Evolutionary conservation across 129 eudicot genomes (phyloP).

Genomic region (Lactuca saligna): DNA sequence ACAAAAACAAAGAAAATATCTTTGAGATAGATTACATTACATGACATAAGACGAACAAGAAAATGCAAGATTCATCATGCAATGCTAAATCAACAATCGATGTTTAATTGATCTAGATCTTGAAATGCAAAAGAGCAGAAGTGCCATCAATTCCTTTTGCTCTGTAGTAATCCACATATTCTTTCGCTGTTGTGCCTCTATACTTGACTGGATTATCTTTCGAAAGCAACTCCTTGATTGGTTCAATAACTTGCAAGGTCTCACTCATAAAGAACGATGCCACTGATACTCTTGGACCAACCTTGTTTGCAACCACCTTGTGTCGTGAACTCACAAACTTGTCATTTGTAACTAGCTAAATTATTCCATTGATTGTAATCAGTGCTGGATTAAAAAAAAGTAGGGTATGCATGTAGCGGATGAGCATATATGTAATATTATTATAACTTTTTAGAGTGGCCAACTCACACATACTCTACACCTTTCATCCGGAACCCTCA

Average conservation of each 20-base stretch:
- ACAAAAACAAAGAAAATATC: background rate
- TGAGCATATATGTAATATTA: background rate
- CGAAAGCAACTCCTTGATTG: constrained; percentile 51
- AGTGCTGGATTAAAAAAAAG: too few species aligned
- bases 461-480: too few species aligned
- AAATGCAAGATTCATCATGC: too few species aligned
- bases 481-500: too few species aligned
- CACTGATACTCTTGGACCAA: constrained; percentile 56
- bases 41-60: background rate
- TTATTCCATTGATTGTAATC: background rate
- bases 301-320: constrained; percentile 48
- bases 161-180: constrained; percentile 23
- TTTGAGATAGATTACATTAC: too few species aligned
- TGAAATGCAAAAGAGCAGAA: constrained; percentile 35
- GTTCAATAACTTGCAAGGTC: constrained; percentile 31
- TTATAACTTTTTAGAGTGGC: too few species aligned
- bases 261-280: constrained; percentile 42
- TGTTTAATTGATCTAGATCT: constrained; percentile 13
- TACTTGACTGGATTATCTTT: constrained; percentile 40
- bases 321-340: constrained; percentile 56
- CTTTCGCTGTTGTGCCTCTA: constrained; percentile 35
- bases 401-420: background rate
- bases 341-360: constrained; percentile 63
- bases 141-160: constrained; percentile 46
- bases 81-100: background rate